A percentile compares a stretch with the other conserved stretches of the same genome.
phyloP scores from a whole-genome alignment of 2,329 filamentous ascomycete species.

The Aureobasidium sp. region DNA sequence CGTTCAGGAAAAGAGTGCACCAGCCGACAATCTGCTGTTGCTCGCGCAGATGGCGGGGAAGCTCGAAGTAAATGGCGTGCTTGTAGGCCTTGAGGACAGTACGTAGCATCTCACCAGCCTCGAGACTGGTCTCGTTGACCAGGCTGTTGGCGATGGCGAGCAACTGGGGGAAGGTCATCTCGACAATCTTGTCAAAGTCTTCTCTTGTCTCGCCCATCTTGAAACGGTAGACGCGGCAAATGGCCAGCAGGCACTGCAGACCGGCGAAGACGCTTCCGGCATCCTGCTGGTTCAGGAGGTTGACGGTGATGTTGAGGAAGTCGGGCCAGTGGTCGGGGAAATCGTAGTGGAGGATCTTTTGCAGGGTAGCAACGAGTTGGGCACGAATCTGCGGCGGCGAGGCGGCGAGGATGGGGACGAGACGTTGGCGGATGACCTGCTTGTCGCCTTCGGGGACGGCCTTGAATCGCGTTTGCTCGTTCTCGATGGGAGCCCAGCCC shows the following conservation, averaged over 20 bases:
- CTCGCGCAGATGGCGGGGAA: slow-evolving; percentile 67
- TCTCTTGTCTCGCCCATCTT: slow-evolving; percentile 73
- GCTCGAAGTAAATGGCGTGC: slow-evolving; percentile 91
- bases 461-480: slow-evolving; percentile 48
- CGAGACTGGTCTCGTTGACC: slow-evolving; percentile 82
- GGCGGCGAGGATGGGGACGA: slow-evolving; percentile 80
- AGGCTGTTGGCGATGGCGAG: slow-evolving; percentile 80
- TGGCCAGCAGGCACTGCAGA: slow-evolving; percentile 84
- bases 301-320: slow-evolving; percentile 87
- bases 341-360: slow-evolving; percentile 92
- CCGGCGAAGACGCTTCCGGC: slow-evolving; percentile 83
- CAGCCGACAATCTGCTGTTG: slow-evolving; percentile 83
- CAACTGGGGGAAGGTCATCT: slow-evolving; percentile 80
- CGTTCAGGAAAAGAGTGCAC: slow-evolving; percentile 90
- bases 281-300: slow-evolving; percentile 79
- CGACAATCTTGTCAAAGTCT: slow-evolving; percentile 92
- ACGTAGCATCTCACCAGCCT: slow-evolving; percentile 94
- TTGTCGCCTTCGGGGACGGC: slow-evolving; percentile 86
- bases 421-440: slow-evolving; percentile 71
- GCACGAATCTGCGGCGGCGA: slow-evolving; percentile 71
- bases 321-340: slow-evolving; percentile 91
- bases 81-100: slow-evolving; percentile 95
- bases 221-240: slow-evolving; percentile 93
- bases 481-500: slow-evolving; percentile 73
- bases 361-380: slow-evolving; percentile 87